A percentile compares a stretch with the other conserved stretches of the same genome.
Evolutionary conservation across 2,329 filamentous ascomycete species (phyloP).

Genomic region (Calonectria pteridis): DNA sequence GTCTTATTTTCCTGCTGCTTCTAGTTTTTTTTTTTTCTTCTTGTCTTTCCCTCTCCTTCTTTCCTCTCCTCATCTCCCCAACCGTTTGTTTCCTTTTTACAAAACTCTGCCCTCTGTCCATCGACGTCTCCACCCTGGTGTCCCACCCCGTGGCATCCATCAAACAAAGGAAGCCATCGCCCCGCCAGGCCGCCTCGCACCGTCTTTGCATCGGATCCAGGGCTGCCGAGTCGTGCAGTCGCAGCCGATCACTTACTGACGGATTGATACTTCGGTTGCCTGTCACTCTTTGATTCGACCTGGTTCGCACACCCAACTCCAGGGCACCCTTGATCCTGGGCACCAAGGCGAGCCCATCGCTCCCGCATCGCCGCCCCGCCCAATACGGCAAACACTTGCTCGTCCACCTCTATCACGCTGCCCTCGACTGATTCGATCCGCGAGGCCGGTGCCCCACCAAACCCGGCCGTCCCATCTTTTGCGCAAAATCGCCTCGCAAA

Average conservation of each 20-base stretch:
- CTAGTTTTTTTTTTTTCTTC: not conserved
- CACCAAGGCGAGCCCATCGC: not conserved
- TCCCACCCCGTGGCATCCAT: slow-evolving; percentile 17
- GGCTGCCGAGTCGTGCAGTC: slow-evolving; percentile 12
- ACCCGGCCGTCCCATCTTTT: not conserved
- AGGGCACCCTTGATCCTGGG: not conserved
- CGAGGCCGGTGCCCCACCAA: slow-evolving; percentile 15
- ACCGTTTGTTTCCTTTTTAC: not conserved
- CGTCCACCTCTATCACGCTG: not conserved
- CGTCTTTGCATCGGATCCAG: slow-evolving; percentile 17
- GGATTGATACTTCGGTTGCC: slow-evolving; percentile 4
- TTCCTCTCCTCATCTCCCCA: not conserved
- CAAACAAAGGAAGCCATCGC: slow-evolving; percentile 20
- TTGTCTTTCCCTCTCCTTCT: not conserved
- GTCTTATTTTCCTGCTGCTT: not conserved
- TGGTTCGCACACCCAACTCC: slow-evolving; percentile 9
- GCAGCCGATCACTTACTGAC: not conserved
- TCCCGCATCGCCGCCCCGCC: slow-evolving; percentile 13
- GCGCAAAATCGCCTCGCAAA: slow-evolving; percentile 13
- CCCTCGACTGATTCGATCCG: slow-evolving; percentile 8
- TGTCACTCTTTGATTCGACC: not conserved
- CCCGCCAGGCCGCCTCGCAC: slow-evolving; percentile 17
- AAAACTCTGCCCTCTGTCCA: not conserved
- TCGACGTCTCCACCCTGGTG: slow-evolving; percentile 12
- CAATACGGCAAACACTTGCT: slow-evolving; percentile 5